Evolutionary conservation across 129 eudicot species (phyloP).

Genomic region (Pulicaria dysenterica): DNA sequence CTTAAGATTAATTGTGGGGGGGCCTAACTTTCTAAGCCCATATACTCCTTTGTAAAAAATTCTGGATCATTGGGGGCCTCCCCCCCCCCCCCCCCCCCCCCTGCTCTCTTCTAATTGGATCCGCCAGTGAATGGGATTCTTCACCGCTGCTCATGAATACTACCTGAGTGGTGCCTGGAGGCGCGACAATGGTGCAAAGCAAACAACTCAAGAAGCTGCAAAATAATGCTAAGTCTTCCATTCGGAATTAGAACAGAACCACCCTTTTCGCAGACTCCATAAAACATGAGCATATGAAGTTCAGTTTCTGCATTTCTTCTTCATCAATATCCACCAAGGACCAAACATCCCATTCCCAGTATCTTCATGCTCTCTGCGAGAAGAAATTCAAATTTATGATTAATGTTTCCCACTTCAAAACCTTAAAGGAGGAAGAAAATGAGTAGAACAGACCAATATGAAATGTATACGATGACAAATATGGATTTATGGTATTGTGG

Average conservation of each 20-base stretch:
- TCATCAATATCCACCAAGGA: slow-evolving; percentile 50
- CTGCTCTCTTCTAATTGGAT: no score
- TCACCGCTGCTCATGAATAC: no score
- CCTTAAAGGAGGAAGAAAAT: not conserved
- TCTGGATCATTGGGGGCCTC: no score
- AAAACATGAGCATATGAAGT: slow-evolving; percentile 63
- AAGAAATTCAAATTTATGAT: slow-evolving; percentile 23
- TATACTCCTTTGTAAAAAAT: no score
- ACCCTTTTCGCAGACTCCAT: slow-evolving; percentile 64
- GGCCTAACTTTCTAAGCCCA: no score
- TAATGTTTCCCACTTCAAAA: slow-evolving; percentile 17
- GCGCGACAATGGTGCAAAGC: no score
- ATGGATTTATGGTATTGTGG: no score
- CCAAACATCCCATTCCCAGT: slow-evolving; percentile 20
- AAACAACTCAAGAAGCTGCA: slow-evolving; percentile 78
- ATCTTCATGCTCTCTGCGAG: slow-evolving; percentile 43
- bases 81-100: no score
- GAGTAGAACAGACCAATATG: not conserved
- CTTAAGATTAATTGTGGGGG: no score
- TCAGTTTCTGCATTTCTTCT: slow-evolving; percentile 74
- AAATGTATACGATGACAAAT: not conserved
- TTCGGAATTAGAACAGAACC: slow-evolving; percentile 87
- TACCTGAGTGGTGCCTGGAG: no score
- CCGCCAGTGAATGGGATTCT: no score
- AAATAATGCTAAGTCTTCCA: slow-evolving; percentile 64